Percentiles rank a stretch among this genome's conserved stretches.
Evolutionary conservation across 345 rosid genomes (phyloP).

Genomic region (Nasturtium officinale): DNA sequence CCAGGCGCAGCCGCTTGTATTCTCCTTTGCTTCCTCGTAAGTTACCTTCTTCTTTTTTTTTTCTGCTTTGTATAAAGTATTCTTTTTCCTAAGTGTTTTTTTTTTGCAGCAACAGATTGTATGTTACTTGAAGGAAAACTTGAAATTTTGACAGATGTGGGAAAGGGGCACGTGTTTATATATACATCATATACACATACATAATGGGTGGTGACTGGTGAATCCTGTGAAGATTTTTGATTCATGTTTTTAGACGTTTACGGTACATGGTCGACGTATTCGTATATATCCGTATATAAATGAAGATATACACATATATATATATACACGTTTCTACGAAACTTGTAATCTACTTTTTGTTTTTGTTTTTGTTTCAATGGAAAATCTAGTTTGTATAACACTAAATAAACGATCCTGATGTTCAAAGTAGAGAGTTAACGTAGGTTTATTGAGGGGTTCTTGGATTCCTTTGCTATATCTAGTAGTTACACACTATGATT

Average conservation of each 20-base stretch:
- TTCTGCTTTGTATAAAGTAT: neutral
- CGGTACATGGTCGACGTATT: conserved; percentile 25
- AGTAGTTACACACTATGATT: neutral
- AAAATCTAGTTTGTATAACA: neutral
- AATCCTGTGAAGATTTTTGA: conserved; percentile 32
- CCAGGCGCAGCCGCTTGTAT: conserved; percentile 83
- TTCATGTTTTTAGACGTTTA: conserved; percentile 29
- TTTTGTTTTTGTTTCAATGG: no score
- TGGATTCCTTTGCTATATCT: neutral
- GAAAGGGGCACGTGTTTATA: conserved; percentile 1
- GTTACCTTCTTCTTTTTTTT: conserved; percentile 18
- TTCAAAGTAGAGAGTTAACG: neutral
- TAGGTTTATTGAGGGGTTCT: neutral
- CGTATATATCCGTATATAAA: neutral
- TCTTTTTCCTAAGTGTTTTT: neutral
- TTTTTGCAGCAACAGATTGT: conserved; percentile 79
- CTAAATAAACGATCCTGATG: neutral
- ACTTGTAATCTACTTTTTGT: conserved; percentile 1
- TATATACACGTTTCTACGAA: conserved; percentile 8
- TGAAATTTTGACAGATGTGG: conserved; percentile 54
- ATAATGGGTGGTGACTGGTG: conserved; percentile 3
- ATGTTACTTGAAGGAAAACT: conserved; percentile 62
- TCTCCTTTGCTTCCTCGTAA: conserved; percentile 65
- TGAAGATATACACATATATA: neutral
- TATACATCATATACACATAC: neutral